Evolutionary conservation across 352 stramenopile genomes (phyloP), one percentile per base, ranked within the genome.

Genomic region (Globisporangium takayamanum): DNA sequence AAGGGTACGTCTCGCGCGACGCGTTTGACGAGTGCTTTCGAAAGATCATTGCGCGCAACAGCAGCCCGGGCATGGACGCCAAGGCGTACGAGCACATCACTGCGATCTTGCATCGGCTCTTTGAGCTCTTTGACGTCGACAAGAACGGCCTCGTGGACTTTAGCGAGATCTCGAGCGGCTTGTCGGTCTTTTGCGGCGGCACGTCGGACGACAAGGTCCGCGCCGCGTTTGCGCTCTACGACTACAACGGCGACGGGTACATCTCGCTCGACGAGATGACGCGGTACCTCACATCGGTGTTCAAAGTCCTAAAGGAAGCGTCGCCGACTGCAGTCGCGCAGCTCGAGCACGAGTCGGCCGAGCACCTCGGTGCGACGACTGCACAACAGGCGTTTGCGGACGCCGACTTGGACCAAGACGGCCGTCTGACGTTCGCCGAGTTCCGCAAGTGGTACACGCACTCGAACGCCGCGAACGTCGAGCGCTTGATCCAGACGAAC

Each of bases 221-320:
- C 18, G 74, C 84, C 8, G 80, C 82, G 18, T 95, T 95, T 63
- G 68, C 77, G n/a, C 49, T 93, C 46, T 93, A 91, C 59, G 86
- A 95, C 57, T 89, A 86, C 64, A 92, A 95, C 55, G 83, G 78
- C 12, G 85, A 96, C 49, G 85, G 87, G 0, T 84, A 78, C 59
- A 89, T 96, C 36, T 94, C 85, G 1, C 70, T 80, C 30, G 76
- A 93, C 3, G 86, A 96, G 57, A 93, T 96, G 84, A 69, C 72
- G n/a, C 70, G 69, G 22, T 94, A 95, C 65, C 64, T 96, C 33
- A 91, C 83, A 5, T 81, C 76, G n/a, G 75, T 94, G 3, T 96
- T 95, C 62, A 84, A 78, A 37, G 78, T 96, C 2, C 62, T 96
- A 3, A 87, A 90, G 39, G 78, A 95, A 41, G 84, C 78, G 1